These are phyloP conservation scores for Scortechinia acanthostroma DNA, from an alignment of 2,329 filamentous ascomycete genomes.

Conservation along the genomic window DNA sequence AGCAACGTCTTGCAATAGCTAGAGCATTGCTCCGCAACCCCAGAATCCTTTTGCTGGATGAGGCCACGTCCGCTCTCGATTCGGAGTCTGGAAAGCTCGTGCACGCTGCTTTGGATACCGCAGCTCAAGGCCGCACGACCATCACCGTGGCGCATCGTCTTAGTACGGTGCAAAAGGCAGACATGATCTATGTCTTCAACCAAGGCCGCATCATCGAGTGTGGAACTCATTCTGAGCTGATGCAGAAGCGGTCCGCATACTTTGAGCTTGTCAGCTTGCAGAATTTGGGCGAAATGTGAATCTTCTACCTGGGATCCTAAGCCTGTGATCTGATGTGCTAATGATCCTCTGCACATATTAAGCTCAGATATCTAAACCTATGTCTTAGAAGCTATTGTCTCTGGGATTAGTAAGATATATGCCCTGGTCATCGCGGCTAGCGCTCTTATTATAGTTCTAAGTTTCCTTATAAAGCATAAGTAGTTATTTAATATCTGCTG, in stretches of 20 bases:
- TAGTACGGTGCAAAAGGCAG: conserved; percentile 41
- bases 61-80: conserved; percentile 44
- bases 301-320: no score
- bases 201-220: conserved; percentile 38
- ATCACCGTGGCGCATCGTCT: conserved; percentile 48
- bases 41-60: conserved; percentile 39
- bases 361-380: no score
- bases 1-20: conserved; percentile 40
- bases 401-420: no score
- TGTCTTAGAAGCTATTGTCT: no score
- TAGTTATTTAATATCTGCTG: no score
- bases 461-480: no score
- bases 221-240: conserved; percentile 40
- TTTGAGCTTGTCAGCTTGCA: conserved; percentile 22
- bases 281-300: no score
- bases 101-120: conserved; percentile 36
- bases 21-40: conserved; percentile 38
- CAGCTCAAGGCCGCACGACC: conserved; percentile 25
- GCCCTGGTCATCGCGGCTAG: no score
- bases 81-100: conserved; percentile 41
- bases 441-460: no score
- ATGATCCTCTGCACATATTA: no score
- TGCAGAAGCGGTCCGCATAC: conserved; percentile 23
- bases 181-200: conserved; percentile 48
- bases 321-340: no score